Percentiles rank a stretch among this genome's conserved stretches.
These are phyloP conservation scores for Phialemoniopsis sp. DNA, from an alignment of 2,329 filamentous ascomycete genomes.

Conservation along the genomic window DNA sequence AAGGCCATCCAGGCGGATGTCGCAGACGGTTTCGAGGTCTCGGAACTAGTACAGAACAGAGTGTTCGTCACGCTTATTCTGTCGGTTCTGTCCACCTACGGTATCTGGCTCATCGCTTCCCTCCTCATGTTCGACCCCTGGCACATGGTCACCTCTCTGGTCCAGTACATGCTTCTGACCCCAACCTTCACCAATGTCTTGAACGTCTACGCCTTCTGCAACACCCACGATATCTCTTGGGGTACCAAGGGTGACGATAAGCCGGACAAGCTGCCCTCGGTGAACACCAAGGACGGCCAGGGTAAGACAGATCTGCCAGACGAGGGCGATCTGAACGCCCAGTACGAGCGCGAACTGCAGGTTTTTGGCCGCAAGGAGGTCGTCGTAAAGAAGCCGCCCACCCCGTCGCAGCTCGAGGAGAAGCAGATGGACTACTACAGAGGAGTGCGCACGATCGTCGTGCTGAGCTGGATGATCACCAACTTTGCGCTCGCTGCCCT, in stretches of 20 bases:
- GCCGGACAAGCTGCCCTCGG: constrained; percentile 81
- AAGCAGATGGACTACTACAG: constrained; percentile 98
- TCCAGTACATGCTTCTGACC: constrained; percentile 91
- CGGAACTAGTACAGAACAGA: constrained; percentile 76
- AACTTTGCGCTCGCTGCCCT: constrained; percentile 87
- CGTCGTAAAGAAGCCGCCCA: constrained; percentile 61
- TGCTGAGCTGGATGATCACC: constrained; percentile 93
- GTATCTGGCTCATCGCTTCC: constrained; percentile 88
- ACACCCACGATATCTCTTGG: constrained; percentile 97
- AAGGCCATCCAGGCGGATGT: constrained; percentile 75
- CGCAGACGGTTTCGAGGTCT: constrained; percentile 62
- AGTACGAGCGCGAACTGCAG: constrained; percentile 82
- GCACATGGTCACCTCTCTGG: constrained; percentile 97
- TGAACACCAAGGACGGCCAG: constrained; percentile 80
- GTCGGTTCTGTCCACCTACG: constrained; percentile 85
- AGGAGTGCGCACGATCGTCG: constrained; percentile 87
- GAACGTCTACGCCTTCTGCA: constrained; percentile 98
- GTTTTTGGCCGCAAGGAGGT: constrained; percentile 72
- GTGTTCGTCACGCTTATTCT: constrained; percentile 94
- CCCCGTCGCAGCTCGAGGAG: constrained; percentile 57
- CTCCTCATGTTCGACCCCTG: constrained; percentile 96
- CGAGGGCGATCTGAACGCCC: constrained; percentile 89
- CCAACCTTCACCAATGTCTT: constrained; percentile 98
- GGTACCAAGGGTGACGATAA: constrained; percentile 98
- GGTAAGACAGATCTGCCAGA: constrained; percentile 96